Evolutionary conservation across 2,329 filamentous ascomycete genomes (phyloP), one percentile per base, ranked within the genome.

Genomic region (Teratosphaeria viscida): DNA sequence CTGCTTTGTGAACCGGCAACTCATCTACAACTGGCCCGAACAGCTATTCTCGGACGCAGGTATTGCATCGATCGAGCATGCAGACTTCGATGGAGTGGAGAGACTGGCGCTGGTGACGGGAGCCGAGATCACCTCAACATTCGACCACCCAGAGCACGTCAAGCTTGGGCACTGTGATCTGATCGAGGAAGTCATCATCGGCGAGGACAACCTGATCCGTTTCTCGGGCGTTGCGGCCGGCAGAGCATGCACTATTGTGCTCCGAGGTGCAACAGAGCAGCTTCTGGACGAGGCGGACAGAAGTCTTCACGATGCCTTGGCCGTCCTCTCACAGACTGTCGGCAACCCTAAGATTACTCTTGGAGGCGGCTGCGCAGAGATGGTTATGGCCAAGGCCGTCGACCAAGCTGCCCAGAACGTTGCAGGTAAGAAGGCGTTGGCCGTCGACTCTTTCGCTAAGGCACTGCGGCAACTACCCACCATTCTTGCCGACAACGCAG

Each of bases 21-120:
- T 99, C 64, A 99, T 99, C 78, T 99, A 99, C 83, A 99, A 99
- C 82, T 99, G 94, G 94, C 94, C 94, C 5, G 94, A 99, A 77
- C 94, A 99, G 78, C 87, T 99, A 54, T 99, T 99, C 72, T 91
- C 92, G 39, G 94, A 99, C 74, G 92, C 92, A 7, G 94, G 94
- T 63, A 97, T 99, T 76, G 89, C 95, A 81, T 96, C 91, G 32
- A 99, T 99, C 68, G 94, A 99, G 79, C 94, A 99, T 75, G 94
- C 94, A 66, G 94, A 99, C 78, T 99, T 99, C 72, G 94, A 99
- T 73, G 94, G 94, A 65, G 95, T 99, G 66, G 94, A 99, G 81
- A 85, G 94, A 52, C 77, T 99, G 68, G 92, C 94, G 10, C 81
- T 99, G 56, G 94, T 99, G 53, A 99, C 94, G 5, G 94, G 94